phyloP scores from a whole-genome alignment of 257 asterid species.

The Fraxinus cuspidata region DNA sequence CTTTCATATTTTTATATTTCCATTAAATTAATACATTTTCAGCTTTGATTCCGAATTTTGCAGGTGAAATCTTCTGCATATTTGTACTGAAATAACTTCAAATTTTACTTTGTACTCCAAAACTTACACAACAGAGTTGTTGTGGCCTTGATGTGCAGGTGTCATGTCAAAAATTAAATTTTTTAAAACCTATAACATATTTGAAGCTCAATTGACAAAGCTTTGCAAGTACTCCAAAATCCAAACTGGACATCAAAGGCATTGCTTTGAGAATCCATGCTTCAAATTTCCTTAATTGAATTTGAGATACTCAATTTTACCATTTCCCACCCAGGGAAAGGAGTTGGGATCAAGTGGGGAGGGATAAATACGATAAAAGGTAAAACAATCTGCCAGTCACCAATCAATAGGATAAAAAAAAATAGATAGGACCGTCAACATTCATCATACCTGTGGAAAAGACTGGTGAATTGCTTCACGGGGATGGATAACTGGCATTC shows the following conservation, averaged over 20 bases:
- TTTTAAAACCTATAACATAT: not conserved
- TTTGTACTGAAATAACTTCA: not conserved
- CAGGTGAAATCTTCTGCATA: not conserved
- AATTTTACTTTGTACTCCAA: not conserved
- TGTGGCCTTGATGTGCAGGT: not conserved
- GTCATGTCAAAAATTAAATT: not conserved
- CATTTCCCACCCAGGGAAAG: not conserved
- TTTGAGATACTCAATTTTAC: not conserved
- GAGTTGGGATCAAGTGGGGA: not conserved
- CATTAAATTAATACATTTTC: not conserved
- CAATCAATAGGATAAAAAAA: slow-evolving; percentile 6
- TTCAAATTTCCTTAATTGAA: not conserved
- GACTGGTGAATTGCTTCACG: slow-evolving; percentile 82
- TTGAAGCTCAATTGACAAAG: not conserved
- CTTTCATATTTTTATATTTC: not conserved
- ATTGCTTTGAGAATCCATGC: not conserved
- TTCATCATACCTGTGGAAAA: slow-evolving; percentile 71
- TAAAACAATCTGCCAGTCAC: slow-evolving; percentile 2
- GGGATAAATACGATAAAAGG: not conserved
- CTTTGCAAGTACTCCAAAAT: not conserved
- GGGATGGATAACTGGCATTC: slow-evolving; percentile 71
- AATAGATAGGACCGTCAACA: slow-evolving; percentile 8
- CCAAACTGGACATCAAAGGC: not conserved
- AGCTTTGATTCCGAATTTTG: not conserved
- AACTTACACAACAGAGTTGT: not conserved